Base-by-base conservation (phyloP, 2,329 filamentous ascomycete genomes). In the Claviceps quebecensis region DNA sequence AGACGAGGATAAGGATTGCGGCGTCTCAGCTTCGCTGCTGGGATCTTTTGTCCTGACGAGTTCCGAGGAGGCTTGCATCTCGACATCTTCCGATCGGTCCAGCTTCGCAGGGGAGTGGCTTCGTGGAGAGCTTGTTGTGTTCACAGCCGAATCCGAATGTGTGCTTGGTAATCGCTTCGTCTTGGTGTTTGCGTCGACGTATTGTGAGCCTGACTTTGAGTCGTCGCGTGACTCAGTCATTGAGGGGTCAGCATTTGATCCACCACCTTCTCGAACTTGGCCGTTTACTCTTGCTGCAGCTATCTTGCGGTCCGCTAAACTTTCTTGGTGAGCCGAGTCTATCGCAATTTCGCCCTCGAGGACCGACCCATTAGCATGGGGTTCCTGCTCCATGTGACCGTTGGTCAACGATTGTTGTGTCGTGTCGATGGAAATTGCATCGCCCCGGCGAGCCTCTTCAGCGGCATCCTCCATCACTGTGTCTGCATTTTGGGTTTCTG, bases 31-130 rank as follows among this genome's bases (percentile, higher is more conserved):
- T 54, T 63, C 60, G 46, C 65, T 68, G 11, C 50, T 47, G 1
- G 49, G 54, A 4, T 55, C 62, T 11, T 63, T 62, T 5, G 57
- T 60, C 13, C 63, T 61, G 2, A 62, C 61, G 34, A 67, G 63
- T n/a, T 69, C 65, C 1, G 61, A 58, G 4, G 69, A 68, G 5
- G 67, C 67, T 3, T 65, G 61, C 1, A 68, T 71, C 46, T 75
- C 74, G 1, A 68, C 59, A 11, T 78, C 75, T 0, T 73, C 75
- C 1, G 70, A 71, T 45, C 75, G 77, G 51, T 78, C 75, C 5
- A 72, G 71, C 0, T 70, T 73, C 5, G 64, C 68, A 2, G 74
- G 73, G 0, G 74, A 75, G 51, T 72, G 69, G 47, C 70, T 77
- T 16, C 64, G 66, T 48, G 68, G 67, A n/a, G 64, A 64, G 52